Evolutionary conservation across 768 basidiomycete genomes (phyloP), one percentile per base, ranked within the genome.

Genomic region (Mycena maculata): DNA sequence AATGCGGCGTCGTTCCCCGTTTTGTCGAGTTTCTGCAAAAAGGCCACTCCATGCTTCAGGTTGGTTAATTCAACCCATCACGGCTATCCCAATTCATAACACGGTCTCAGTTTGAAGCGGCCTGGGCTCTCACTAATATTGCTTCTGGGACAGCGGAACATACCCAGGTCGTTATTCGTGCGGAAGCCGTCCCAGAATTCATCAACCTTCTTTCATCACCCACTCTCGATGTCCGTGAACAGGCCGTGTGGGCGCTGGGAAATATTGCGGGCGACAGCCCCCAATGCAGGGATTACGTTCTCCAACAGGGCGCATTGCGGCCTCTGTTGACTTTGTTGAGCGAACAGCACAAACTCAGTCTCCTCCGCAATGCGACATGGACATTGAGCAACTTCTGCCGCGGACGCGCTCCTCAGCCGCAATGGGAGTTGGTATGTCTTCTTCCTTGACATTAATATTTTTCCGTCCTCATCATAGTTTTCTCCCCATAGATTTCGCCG

Each of bases 181-280:
- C 96, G 18, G 89, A 91, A 66, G 96, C 98, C 25, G 96, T 99
- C 18, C 97, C 96, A 3, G 91, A 96, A 79, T 99, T 99, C 77
- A 98, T 99, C 84, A 94, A 94, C 72, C 89, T 99, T 47, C 83
- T 99, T 36, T 96, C 94, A 12, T 98, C 96, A 11, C 84, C 90
- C 50, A 96, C 98, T 38, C 86, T 95, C 64, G 98, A 99, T 81
- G 98, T 99, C 68, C 91, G 97, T 63, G 98, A 99, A 81, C 98
- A 99, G 82, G 98, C 98, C 22, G 98, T 99, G 33, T 99, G 97
- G 98, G 98, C 98, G 23, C 86, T 99, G 64, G 98, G 98, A 65
- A 99, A 99, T 82, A 99, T 99, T 70, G 98, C 98, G 61, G 98
- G 98, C 68, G 98, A 99, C 80, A 97, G 95, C 71, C 98, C 98